These are phyloP conservation scores for Phialemonium atrogriseum DNA, from an alignment of 2,329 filamentous ascomycete genomes.

Conservation along the genomic window DNA sequence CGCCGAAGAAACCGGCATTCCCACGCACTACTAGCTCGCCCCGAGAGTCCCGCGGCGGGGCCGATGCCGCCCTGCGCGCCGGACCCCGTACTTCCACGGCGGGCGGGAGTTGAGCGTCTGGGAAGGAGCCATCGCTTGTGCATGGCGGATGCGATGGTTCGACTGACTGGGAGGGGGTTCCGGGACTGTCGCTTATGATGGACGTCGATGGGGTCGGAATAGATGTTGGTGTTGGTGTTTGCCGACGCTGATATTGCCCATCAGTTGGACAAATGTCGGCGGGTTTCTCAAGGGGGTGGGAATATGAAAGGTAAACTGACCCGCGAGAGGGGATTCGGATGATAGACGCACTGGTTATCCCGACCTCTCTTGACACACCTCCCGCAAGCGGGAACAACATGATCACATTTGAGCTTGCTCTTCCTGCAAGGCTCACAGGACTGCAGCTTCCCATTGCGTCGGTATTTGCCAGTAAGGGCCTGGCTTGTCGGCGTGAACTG, in stretches of 20 bases:
- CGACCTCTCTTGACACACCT: constrained; percentile 21
- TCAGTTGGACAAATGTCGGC: constrained; percentile 1
- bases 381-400: constrained; percentile 23
- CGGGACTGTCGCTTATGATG: constrained; percentile 11
- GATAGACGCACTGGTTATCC: constrained; percentile 22
- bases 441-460: constrained; percentile 26
- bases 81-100: constrained; percentile 5
- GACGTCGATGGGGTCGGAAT: constrained; percentile 14
- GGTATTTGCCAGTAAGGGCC: constrained; percentile 20
- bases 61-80: constrained; percentile 18
- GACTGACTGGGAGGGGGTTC: constrained; percentile 13
- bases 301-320: constrained; percentile 11
- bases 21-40: constrained; percentile 11
- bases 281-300: too few relatives aligned
- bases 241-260: constrained; percentile 10
- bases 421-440: constrained; percentile 24
- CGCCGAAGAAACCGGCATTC: constrained; percentile 21
- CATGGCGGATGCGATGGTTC: constrained; percentile 10
- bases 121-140: too few relatives aligned
- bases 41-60: constrained; percentile 17
- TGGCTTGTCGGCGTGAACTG: constrained; percentile 9
- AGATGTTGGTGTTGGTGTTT: constrained; percentile 7
- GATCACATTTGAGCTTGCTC: constrained; percentile 26
- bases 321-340: constrained; percentile 23
- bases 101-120: neutral